Evolutionary conservation across 768 basidiomycete genomes (phyloP).

Genomic region (Calocybe cyanea): DNA sequence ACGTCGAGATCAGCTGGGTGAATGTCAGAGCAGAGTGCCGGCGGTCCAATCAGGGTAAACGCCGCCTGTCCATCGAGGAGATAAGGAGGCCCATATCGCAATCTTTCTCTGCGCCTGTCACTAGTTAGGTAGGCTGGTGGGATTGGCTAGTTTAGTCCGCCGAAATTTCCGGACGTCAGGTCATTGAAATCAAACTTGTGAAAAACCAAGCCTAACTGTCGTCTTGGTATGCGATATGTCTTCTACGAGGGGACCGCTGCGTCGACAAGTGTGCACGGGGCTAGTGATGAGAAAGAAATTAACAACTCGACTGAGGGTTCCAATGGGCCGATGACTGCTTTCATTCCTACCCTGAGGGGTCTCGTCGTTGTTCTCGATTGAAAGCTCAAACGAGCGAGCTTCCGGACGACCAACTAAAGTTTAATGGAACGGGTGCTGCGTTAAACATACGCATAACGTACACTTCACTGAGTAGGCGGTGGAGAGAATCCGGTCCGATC

Average conservation of each 20-base stretch:
- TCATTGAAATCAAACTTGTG: neutral
- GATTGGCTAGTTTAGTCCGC: neutral
- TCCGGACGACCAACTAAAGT: no score
- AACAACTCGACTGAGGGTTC: neutral
- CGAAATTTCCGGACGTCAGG: conserved; percentile 6
- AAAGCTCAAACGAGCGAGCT: no score
- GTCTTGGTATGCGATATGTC: no score
- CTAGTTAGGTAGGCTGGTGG: neutral
- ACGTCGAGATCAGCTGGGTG: neutral
- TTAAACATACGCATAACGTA: no score
- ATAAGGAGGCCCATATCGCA: conserved; percentile 1
- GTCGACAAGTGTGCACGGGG: no score
- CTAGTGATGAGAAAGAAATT: neutral
- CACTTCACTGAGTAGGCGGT: no score
- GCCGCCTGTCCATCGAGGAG: neutral
- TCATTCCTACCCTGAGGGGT: no score
- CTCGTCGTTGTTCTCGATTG: no score
- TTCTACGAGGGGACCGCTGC: no score
- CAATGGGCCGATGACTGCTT: no score
- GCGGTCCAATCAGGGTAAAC: conserved; percentile 1
- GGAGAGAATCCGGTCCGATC: no score
- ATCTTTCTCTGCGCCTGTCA: neutral
- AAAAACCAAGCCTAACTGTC: neutral
- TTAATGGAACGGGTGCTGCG: no score
- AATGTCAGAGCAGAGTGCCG: neutral